Evolutionary conservation across 225 moss, liverwort and hornwort species (phyloP).

Genomic region (Polytrichum commune): DNA sequence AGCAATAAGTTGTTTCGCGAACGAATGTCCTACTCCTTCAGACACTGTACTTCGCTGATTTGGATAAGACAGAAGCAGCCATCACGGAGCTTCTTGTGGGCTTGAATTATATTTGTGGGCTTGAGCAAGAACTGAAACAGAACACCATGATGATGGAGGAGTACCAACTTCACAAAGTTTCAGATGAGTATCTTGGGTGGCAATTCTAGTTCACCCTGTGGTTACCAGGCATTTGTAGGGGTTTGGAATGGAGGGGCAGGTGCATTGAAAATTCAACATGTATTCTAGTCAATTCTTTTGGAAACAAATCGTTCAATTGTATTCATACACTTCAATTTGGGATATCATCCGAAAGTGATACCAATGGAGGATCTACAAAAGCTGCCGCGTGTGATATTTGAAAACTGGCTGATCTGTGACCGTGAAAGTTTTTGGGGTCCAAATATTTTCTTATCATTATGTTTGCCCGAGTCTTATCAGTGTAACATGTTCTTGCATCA

Average conservation of each 20-base stretch:
- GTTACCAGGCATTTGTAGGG: background rate
- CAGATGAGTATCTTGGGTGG: slow-evolving; percentile 86
- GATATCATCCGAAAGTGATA: slow-evolving; percentile 49
- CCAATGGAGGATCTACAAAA: slow-evolving; percentile 6
- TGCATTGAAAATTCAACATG: slow-evolving; percentile 31
- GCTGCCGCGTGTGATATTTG: too few relatives aligned
- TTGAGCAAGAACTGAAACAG: slow-evolving; percentile 81
- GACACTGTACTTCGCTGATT: slow-evolving; percentile 90
- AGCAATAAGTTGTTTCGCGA: slow-evolving; percentile 84
- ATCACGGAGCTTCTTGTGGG: slow-evolving; percentile 95
- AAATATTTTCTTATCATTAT: too few relatives aligned
- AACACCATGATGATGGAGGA: slow-evolving; percentile 56
- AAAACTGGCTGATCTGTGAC: too few relatives aligned
- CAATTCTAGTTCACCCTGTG: background rate
- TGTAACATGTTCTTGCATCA: too few relatives aligned
- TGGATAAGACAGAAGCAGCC: slow-evolving; percentile 84
- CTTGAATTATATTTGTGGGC: slow-evolving; percentile 90
- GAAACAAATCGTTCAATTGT: slow-evolving; percentile 30
- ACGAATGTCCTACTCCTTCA: slow-evolving; percentile 91
- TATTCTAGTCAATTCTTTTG: slow-evolving; percentile 31
- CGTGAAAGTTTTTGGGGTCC: too few relatives aligned
- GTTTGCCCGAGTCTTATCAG: too few relatives aligned
- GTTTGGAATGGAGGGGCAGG: slow-evolving; percentile 20
- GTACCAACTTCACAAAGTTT: slow-evolving; percentile 55
- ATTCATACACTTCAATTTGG: slow-evolving; percentile 54